A percentile compares a stretch with the other conserved stretches of the same genome.
phyloP scores from a whole-genome alignment of 129 eudicot species.

The Arctium minus region DNA sequence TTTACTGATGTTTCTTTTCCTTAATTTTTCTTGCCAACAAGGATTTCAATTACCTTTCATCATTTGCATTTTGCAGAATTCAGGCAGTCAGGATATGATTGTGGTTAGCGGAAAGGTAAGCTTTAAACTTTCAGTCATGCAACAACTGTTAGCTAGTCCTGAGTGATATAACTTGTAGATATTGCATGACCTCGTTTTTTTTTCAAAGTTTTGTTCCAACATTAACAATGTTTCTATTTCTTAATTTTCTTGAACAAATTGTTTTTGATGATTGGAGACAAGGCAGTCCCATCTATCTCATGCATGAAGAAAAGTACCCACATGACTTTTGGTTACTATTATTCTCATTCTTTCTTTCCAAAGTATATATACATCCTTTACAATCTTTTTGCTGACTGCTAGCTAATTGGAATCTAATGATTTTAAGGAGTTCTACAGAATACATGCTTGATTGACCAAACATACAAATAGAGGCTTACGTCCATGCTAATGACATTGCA shows the following conservation, averaged over 20 bases:
- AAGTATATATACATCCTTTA: background rate
- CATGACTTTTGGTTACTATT: background rate
- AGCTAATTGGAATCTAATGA: background rate
- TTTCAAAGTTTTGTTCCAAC: background rate
- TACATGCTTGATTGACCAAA: background rate
- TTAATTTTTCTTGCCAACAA: background rate
- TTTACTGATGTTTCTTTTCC: background rate
- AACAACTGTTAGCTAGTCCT: background rate
- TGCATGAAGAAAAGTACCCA: background rate
- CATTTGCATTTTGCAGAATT: constrained; percentile 13
- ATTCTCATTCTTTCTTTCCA: background rate
- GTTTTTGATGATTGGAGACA: constrained; percentile 1
- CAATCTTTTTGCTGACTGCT: background rate
- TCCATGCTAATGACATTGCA: constrained; percentile 31
- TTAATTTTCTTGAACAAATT: background rate
- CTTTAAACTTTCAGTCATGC: background rate
- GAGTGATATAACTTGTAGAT: background rate
- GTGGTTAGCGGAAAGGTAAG: constrained; percentile 9
- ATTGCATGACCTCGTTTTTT: background rate
- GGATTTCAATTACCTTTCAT: background rate
- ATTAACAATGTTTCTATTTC: background rate
- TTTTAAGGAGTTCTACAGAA: background rate
- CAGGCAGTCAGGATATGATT: constrained; percentile 5
- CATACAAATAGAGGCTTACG: background rate
- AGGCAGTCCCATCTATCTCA: background rate